Conservation (phyloP, 345 rosid species). For the Syzygium oleosum region DNA sequence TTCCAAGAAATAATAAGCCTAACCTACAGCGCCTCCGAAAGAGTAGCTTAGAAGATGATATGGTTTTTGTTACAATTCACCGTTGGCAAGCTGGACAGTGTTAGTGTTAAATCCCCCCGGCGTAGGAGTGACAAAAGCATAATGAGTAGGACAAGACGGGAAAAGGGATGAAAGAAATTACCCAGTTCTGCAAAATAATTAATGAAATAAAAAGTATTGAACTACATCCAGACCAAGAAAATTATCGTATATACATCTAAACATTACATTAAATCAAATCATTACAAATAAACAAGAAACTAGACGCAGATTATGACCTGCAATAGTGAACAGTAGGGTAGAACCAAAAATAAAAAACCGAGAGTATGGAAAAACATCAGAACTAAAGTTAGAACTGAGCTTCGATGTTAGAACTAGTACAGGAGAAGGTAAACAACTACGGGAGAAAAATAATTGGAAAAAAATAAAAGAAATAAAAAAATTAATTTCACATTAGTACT, state of each 20-base stretch:
- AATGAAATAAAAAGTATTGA: not conserved
- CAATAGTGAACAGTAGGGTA: not conserved
- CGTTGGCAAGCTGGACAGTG: not conserved
- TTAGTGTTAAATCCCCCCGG: not conserved
- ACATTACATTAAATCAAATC: too few species aligned
- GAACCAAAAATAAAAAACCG: not conserved
- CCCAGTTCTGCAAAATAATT: not conserved
- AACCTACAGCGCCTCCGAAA: not conserved
- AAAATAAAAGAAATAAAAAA: too few species aligned
- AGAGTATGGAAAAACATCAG: not conserved
- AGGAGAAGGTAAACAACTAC: not conserved
- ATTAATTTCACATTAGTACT: not conserved
- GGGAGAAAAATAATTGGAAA: too few species aligned
- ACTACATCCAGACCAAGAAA: not conserved
- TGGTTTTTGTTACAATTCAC: not conserved
- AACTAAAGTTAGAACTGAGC: not conserved
- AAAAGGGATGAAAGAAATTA: not conserved
- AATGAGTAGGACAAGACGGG: not conserved
- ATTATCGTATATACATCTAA: too few species aligned
- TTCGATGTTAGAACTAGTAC: not conserved
- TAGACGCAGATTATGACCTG: not conserved
- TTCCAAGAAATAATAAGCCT: not conserved
- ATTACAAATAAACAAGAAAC: too few species aligned
- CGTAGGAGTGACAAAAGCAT: not conserved
- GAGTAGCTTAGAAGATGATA: not conserved